Conservation (phyloP, 2,329 filamentous ascomycete genomes). For the Dactylellina drechsleri region DNA sequence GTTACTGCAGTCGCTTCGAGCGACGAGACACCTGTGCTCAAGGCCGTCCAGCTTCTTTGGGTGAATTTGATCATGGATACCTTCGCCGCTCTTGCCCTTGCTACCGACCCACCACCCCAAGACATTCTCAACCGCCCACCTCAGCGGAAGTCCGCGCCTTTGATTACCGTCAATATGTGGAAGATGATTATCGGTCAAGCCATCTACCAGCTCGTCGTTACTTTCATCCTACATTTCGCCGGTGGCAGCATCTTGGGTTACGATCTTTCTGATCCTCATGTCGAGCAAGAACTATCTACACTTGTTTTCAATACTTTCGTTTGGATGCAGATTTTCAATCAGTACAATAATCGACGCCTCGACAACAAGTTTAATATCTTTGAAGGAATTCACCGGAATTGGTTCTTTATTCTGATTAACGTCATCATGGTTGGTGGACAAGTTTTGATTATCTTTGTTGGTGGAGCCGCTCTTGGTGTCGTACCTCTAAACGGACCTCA, state of each 20-base stretch:
- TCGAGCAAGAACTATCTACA: slow-evolving; percentile 67
- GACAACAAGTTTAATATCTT: slow-evolving; percentile 73
- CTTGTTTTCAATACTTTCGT: slow-evolving; percentile 77
- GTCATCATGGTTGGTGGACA: slow-evolving; percentile 70
- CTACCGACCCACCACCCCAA: slow-evolving; percentile 71
- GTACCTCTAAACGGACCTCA: slow-evolving; percentile 65
- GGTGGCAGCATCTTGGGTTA: slow-evolving; percentile 69
- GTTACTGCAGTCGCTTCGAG: slow-evolving; percentile 70
- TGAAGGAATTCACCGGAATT: slow-evolving; percentile 68
- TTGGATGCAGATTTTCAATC: slow-evolving; percentile 78
- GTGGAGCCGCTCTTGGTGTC: slow-evolving; percentile 68
- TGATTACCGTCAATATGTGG: slow-evolving; percentile 69
- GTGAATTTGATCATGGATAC: slow-evolving; percentile 78
- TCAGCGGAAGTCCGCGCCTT: slow-evolving; percentile 63
- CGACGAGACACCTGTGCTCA: slow-evolving; percentile 70
- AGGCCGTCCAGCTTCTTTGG: slow-evolving; percentile 74
- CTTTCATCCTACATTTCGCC: slow-evolving; percentile 71
- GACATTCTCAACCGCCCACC: slow-evolving; percentile 69
- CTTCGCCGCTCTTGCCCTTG: slow-evolving; percentile 73
- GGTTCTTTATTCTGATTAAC: slow-evolving; percentile 70
- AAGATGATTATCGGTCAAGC: slow-evolving; percentile 74
- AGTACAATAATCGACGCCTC: slow-evolving; percentile 69
- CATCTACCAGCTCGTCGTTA: slow-evolving; percentile 70
- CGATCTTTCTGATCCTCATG: slow-evolving; percentile 60
- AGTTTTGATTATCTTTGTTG: slow-evolving; percentile 69